Evolutionary conservation across 768 basidiomycete genomes (phyloP), one percentile per base, ranked within the genome.

Genomic region (Coprinopsis marcescibilis): DNA sequence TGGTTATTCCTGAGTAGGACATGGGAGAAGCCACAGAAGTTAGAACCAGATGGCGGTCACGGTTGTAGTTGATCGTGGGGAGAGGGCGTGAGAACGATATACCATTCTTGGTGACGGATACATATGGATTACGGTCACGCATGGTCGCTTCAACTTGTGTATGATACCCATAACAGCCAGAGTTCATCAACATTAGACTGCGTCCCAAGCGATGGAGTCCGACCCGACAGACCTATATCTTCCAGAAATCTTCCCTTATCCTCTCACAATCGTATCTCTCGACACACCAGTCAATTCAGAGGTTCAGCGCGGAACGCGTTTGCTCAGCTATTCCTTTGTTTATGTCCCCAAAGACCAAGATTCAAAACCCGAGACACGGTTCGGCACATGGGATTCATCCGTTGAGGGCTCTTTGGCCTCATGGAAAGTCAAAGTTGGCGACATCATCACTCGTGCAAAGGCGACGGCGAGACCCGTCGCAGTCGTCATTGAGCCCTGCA

Each of bases 321-420:
- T 97, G 26, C 73, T 97, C 56, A 87, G 81, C 62, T 92, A 92
- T 60, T 86, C 88, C 4, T 94, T 87, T 67, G 74, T 78, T 35
- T 71, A 87, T 62, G 62, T 72, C 48, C 60, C 78, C 35, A 51
- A 69, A 44, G 56, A 62, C 11, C 69, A 73, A 48, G 72, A 71
- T 43, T 63, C 71, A 40, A 65, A 65, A 53, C 72, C 77, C 39
- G 85, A 88, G 62, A 76, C 78, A 48, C 78, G 88, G 50, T 89
- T 89, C 60, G 89, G 90, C 49, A 87, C 85, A 29, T 98, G 92
- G 92, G 94, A 97, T 61, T 80, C 80, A 44, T 76, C 88, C 25
- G 72, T 96, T 17, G 87, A 92, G 54, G 95, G 95, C 46, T 73
- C 75, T 7, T 60, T 97, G 29, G 72, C 78, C 33, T 61, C 66